Evolutionary conservation across 1,284 basidiomycete species (phyloP).

Genomic region (Pseudomicrostroma phylloplanum): DNA sequence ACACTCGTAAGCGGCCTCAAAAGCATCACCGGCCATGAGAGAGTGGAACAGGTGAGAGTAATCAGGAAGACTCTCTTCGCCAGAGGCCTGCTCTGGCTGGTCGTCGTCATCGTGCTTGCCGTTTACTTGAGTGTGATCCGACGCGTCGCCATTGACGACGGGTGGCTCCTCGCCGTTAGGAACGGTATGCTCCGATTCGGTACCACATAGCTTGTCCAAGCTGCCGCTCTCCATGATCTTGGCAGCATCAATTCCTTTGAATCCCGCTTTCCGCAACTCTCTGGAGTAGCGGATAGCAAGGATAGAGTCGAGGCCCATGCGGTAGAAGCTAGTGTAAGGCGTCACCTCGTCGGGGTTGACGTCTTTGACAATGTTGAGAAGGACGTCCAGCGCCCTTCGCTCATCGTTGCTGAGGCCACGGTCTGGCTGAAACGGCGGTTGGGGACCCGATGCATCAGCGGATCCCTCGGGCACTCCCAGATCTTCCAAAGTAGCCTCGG

Average conservation of each 20-base stretch:
- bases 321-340: constrained; percentile 23
- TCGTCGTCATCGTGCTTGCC: neutral
- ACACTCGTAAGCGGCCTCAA: constrained; percentile 21
- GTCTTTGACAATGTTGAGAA: neutral
- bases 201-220: neutral
- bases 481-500: no score
- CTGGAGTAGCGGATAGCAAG: constrained; percentile 36
- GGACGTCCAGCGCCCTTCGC: neutral
- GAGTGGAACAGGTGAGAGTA: neutral
- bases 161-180: neutral
- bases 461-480: neutral
- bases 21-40: neutral
- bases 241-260: constrained; percentile 7
- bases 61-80: neutral
- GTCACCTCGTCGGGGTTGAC: neutral
- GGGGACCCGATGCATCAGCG: neutral
- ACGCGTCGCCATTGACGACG: neutral
- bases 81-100: neutral
- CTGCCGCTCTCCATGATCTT: constrained; percentile 7
- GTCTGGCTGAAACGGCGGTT: neutral
- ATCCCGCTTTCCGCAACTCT: constrained; percentile 18
- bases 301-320: constrained; percentile 44
- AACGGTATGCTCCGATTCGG: neutral
- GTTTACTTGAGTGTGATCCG: no score
- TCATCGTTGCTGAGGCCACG: neutral